Conservation (phyloP, 257 asterid genomes). For the Solanum lycopersicoides region DNA sequence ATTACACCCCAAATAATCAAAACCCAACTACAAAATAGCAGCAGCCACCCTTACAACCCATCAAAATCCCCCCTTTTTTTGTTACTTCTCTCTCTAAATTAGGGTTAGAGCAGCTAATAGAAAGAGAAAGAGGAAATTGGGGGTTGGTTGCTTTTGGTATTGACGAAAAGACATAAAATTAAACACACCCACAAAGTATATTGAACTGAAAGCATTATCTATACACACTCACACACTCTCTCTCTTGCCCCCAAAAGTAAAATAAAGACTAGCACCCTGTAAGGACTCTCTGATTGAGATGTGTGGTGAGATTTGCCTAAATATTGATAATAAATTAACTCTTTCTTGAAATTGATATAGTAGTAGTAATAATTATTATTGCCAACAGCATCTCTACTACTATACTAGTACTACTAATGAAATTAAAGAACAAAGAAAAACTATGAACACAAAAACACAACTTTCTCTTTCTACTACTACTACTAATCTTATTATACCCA, state of each 20-base stretch:
- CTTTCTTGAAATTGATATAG: conserved; percentile 1
- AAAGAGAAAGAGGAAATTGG: conserved; percentile 7
- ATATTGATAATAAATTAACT: conserved; percentile 1
- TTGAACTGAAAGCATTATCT: conserved; percentile 32
- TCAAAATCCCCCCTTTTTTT: not conserved
- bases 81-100: not conserved
- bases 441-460: not conserved
- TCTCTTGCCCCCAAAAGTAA: conserved; percentile 5
- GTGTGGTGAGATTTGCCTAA: conserved; percentile 1
- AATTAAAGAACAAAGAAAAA: not conserved
- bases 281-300: conserved; percentile 20
- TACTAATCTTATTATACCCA: not conserved
- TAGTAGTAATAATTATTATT: not conserved
- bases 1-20: conserved; percentile 13
- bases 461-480: not conserved
- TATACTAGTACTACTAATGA: not conserved
- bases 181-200: conserved; percentile 26
- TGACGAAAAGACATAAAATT: conserved; percentile 19
- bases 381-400: not conserved
- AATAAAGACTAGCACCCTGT: not conserved
- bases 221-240: not conserved
- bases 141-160: conserved; percentile 11
- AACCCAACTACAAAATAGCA: conserved; percentile 1
- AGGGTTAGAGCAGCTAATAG: not conserved
- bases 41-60: conserved; percentile 10